These are phyloP conservation scores for Globisporangium parvum DNA, from an alignment of 352 stramenopile genomes.

Conservation along the genomic window DNA sequence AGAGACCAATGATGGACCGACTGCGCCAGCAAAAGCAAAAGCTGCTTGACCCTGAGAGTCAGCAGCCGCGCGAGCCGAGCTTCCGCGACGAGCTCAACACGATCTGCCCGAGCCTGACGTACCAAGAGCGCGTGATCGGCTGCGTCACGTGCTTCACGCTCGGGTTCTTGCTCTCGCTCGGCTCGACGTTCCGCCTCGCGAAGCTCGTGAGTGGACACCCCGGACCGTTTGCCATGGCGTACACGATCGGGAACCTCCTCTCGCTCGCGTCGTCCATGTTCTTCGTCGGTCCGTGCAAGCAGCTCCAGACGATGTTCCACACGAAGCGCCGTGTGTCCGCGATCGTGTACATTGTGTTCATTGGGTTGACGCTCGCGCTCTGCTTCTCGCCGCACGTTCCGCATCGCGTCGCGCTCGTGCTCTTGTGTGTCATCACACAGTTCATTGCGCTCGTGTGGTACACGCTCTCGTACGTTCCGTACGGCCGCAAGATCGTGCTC, in stretches of 20 bases:
- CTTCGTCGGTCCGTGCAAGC: conserved; percentile 80
- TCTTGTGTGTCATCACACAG: conserved; percentile 72
- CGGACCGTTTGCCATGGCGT: conserved; percentile 77
- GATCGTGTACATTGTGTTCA: conserved; percentile 72
- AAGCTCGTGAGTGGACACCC: conserved; percentile 73
- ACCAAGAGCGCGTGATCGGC: conserved; percentile 81
- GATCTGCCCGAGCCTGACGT: conserved; percentile 69
- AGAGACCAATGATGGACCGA: conserved; percentile 44
- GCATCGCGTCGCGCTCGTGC: conserved; percentile 60
- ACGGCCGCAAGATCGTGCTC: conserved; percentile 63
- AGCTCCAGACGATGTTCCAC: conserved; percentile 82
- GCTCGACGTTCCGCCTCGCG: conserved; percentile 72
- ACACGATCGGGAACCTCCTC: conserved; percentile 83
- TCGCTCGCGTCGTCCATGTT: conserved; percentile 80
- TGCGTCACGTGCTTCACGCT: conserved; percentile 76
- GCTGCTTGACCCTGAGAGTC: conserved; percentile 64
- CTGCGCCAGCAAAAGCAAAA: conserved; percentile 71
- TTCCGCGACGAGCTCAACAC: conserved; percentile 24
- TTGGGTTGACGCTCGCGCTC: conserved; percentile 65
- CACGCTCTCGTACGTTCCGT: conserved; percentile 85
- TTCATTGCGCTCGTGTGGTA: conserved; percentile 83
- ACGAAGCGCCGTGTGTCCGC: conserved; percentile 65
- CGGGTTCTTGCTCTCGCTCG: conserved; percentile 77
- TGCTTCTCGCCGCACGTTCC: conserved; percentile 68
- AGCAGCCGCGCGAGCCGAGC: conserved; percentile 24